A percentile compares a stretch with the other conserved stretches of the same genome.
phyloP scores from a whole-genome alignment of 805 yeast genomes.

The Komagataella phaffii region DNA sequence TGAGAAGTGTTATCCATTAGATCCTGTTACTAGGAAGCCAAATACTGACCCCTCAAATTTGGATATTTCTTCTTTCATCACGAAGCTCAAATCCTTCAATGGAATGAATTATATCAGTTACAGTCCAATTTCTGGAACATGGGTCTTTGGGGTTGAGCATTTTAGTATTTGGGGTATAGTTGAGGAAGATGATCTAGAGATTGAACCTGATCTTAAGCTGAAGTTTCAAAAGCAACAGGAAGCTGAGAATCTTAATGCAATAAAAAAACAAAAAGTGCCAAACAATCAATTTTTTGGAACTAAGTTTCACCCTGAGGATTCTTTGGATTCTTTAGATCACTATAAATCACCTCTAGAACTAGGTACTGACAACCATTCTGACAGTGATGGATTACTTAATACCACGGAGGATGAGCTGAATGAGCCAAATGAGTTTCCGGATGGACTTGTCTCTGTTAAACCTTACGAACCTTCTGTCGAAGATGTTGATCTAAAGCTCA shows the following conservation, averaged over 20 bases:
- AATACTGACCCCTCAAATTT: constrained; percentile 19
- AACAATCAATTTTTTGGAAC: constrained; percentile 5
- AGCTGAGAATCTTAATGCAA: constrained; percentile 10
- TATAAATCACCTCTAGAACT: constrained; percentile 3
- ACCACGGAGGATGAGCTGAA: background rate
- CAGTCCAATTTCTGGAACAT: constrained; percentile 59
- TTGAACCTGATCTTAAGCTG: constrained; percentile 31
- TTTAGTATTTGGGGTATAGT: constrained; percentile 91
- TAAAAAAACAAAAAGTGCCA: constrained; percentile 8
- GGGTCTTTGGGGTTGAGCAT: constrained; percentile 80
- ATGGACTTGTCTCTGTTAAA: constrained; percentile 40
- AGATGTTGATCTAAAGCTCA: constrained; percentile 29
- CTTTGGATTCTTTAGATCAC: constrained; percentile 10
- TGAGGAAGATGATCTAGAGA: constrained; percentile 46
- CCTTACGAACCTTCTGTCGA: constrained; percentile 57
- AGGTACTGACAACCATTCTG: constrained; percentile 7
- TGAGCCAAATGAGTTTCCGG: constrained; percentile 1
- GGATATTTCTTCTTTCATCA: constrained; percentile 33
- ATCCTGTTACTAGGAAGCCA: constrained; percentile 11
- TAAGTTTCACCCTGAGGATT: constrained; percentile 14
- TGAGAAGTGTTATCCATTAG: constrained; percentile 43
- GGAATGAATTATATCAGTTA: constrained; percentile 77
- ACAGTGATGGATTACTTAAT: constrained; percentile 2
- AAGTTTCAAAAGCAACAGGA: constrained; percentile 16
- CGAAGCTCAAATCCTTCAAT: constrained; percentile 32